These are phyloP conservation scores for Eimeria falciformis DNA, from an alignment of 169 alveolate species.

Conservation along the genomic window DNA sequence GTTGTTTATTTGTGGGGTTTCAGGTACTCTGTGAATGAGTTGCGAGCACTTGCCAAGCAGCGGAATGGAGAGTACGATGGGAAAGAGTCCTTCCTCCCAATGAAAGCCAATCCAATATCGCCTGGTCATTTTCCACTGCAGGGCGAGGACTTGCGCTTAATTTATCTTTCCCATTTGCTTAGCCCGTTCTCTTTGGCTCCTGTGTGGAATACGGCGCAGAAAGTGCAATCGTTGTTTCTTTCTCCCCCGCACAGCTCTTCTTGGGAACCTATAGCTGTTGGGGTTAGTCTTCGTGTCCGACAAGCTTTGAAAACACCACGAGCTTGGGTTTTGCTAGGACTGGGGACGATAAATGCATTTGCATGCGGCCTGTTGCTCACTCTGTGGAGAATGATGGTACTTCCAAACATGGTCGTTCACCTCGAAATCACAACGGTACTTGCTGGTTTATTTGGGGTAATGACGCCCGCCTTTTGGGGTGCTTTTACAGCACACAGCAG, in stretches of 20 bases:
- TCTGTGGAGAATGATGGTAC: background rate
- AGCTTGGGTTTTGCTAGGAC: background rate
- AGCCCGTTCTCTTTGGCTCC: background rate
- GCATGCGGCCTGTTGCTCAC: slow-evolving; percentile 15
- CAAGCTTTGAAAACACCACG: background rate
- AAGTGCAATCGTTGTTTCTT: background rate
- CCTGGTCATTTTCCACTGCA: too few relatives aligned
- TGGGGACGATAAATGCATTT: background rate
- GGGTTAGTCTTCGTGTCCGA: background rate
- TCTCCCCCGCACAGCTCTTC: background rate
- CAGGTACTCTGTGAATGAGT: too few relatives aligned
- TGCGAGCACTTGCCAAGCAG: too few relatives aligned
- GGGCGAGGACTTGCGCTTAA: too few relatives aligned
- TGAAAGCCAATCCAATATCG: too few relatives aligned
- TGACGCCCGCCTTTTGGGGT: slow-evolving; percentile 30
- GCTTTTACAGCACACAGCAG: background rate
- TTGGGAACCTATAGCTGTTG: slow-evolving; percentile 8
- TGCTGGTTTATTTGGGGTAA: background rate
- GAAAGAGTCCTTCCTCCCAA: too few relatives aligned
- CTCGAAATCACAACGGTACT: background rate
- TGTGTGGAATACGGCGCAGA: background rate
- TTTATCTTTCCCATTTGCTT: background rate
- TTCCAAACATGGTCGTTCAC: background rate
- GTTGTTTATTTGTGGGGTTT: too few relatives aligned
- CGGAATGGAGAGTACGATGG: too few relatives aligned